Conservation (phyloP, 139 green algal species). For the Chara braunii region DNA sequence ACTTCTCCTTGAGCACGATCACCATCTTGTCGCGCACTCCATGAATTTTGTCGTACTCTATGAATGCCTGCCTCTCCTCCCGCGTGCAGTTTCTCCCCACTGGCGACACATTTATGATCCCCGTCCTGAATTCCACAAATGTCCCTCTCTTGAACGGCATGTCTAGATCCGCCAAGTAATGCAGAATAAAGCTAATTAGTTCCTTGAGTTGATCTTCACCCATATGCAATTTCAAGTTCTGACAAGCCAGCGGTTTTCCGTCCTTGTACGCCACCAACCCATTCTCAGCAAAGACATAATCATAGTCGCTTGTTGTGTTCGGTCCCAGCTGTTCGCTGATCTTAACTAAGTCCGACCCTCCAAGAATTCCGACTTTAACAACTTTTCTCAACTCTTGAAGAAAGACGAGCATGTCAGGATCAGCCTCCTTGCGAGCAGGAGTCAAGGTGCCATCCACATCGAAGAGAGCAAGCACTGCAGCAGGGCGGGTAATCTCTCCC, state of each 20-base stretch:
- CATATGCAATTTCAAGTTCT: conserved; percentile 50
- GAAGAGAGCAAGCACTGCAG: conserved; percentile 27
- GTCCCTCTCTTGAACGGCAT: conserved; percentile 96
- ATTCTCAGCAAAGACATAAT: conserved; percentile 97
- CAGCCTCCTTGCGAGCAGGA: conserved; percentile 20
- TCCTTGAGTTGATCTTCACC: conserved; percentile 77
- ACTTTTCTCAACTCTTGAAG: conserved; percentile 73
- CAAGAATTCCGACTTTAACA: conserved; percentile 91
- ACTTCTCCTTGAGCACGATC: conserved; percentile 71
- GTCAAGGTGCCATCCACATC: conserved; percentile 36
- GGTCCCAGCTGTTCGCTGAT: conserved; percentile 92
- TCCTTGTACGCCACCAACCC: conserved; percentile 89
- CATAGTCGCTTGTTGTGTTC: conserved; percentile 61
- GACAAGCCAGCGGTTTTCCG: conserved; percentile 31
- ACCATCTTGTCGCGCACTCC: conserved; percentile 72
- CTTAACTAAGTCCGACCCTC: conserved; percentile 90
- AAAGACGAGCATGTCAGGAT: conserved; percentile 37
- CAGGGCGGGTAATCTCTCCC: too few species aligned
- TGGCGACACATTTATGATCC: conserved; percentile 97
- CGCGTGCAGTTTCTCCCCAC: conserved; percentile 97
- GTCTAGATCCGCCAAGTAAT: conserved; percentile 90
- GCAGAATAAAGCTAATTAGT: conserved; percentile 85
- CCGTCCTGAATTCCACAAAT: conserved; percentile 97
- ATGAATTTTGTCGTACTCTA: conserved; percentile 69
- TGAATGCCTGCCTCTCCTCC: conserved; percentile 90